These are phyloP conservation scores for Mucor circinelloides DNA, from an alignment of 371 early-diverging fungal species.

Conservation along the genomic window DNA sequence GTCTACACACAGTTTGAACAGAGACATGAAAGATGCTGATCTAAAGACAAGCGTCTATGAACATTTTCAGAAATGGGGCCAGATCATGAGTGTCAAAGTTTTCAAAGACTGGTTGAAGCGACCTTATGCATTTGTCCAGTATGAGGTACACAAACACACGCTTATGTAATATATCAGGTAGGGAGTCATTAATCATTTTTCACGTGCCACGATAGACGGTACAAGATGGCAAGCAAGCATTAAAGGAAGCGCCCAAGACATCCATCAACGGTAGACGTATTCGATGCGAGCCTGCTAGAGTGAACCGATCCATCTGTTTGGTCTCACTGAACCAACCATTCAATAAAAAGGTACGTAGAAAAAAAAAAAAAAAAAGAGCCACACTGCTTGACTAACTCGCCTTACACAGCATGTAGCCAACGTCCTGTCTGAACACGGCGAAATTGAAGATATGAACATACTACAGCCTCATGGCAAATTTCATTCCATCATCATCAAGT, in stretches of 20 bases:
- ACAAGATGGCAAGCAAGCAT: conserved; percentile 64
- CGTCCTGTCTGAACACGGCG: conserved; percentile 52
- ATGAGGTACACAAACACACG: conserved; percentile 60
- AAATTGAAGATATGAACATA: conserved; percentile 71
- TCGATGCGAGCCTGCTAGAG: conserved; percentile 84
- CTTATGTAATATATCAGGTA: conserved; percentile 1
- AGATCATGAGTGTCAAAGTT: conserved; percentile 74
- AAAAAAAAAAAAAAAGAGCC: too few relatives aligned
- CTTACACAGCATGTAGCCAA: neutral
- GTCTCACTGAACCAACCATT: conserved; percentile 47
- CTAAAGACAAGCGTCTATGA: conserved; percentile 61
- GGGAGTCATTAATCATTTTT: neutral
- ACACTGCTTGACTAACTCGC: neutral
- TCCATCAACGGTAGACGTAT: conserved; percentile 72
- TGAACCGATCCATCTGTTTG: conserved; percentile 80
- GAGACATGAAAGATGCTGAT: conserved; percentile 28
- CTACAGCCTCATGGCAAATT: conserved; percentile 47
- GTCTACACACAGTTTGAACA: conserved; percentile 19
- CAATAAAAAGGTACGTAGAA: conserved; percentile 38
- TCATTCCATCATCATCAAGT: conserved; percentile 75
- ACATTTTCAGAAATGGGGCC: conserved; percentile 75
- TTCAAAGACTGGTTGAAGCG: conserved; percentile 76
- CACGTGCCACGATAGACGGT: conserved; percentile 7
- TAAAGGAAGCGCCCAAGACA: conserved; percentile 71
- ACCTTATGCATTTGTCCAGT: conserved; percentile 91